phyloP scores from a whole-genome alignment of 1,284 basidiomycete species.

The Mycosarcoma mackinlayi region DNA sequence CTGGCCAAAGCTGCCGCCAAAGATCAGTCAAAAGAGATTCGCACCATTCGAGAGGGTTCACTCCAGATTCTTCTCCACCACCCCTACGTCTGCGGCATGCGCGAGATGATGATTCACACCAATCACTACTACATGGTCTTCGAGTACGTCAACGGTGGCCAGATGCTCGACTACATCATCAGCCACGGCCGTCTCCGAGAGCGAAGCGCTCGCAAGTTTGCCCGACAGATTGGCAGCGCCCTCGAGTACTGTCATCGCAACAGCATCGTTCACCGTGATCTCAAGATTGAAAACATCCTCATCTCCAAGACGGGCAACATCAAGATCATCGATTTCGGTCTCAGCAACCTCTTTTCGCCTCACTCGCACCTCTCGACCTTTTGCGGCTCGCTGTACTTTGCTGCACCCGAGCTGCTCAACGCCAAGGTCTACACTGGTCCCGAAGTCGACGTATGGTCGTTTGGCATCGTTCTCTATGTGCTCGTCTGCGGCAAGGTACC shows the following conservation, averaged over 20 bases:
- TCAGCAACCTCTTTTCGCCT: conserved; percentile 96
- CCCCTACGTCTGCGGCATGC: conserved; percentile 99
- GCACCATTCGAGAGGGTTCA: conserved; percentile 96
- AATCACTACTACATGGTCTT: conserved; percentile 98
- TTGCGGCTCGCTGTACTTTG: conserved; percentile 97
- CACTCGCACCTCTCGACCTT: conserved; percentile 86
- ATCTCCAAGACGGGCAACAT: conserved; percentile 98
- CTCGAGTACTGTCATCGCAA: conserved; percentile 97
- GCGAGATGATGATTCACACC: conserved; percentile 78
- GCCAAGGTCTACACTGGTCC: conserved; percentile 96
- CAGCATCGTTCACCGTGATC: conserved; percentile 95
- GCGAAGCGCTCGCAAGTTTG: conserved; percentile 94
- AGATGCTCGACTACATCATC: conserved; percentile 99
- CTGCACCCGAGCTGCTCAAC: conserved; percentile 94
- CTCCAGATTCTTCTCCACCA: conserved; percentile 90
- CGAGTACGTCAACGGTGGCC: conserved; percentile 97
- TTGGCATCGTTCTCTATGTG: conserved; percentile 96
- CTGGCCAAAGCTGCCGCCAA: conserved; percentile 71
- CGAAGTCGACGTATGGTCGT: conserved; percentile 98
- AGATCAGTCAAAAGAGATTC: conserved; percentile 94
- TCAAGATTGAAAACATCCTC: conserved; percentile 99
- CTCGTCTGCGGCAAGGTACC: conserved; percentile 98
- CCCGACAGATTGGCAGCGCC: conserved; percentile 93
- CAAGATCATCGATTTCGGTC: conserved; percentile 99
- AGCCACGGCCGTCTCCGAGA: conserved; percentile 95